Evolutionary conservation across 495 filamentous ascomycete genomes (phyloP).

Genomic region (Trichoderma asperelloides): DNA sequence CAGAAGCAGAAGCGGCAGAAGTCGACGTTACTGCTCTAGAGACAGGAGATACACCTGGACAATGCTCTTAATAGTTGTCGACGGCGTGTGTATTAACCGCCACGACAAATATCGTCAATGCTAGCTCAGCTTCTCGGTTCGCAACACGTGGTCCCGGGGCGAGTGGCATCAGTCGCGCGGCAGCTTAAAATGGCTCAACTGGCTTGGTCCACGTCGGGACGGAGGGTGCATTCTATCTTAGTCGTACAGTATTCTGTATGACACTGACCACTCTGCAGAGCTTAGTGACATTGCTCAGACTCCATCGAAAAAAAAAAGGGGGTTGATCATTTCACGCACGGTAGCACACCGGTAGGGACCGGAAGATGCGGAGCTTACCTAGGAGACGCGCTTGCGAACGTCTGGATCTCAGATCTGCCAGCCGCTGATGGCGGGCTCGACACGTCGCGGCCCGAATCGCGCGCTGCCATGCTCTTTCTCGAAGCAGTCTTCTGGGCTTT

Average conservation of each 20-base stretch:
- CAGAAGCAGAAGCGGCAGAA: background rate
- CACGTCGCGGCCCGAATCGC: constrained; percentile 1
- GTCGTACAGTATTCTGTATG: too few species aligned
- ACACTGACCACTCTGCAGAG: too few species aligned
- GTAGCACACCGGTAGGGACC: background rate
- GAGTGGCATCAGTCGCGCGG: background rate
- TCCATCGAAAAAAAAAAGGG: background rate
- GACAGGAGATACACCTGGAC: too few species aligned
- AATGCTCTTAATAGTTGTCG: too few species aligned
- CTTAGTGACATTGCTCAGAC: background rate
- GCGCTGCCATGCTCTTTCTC: background rate
- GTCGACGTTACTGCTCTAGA: background rate
- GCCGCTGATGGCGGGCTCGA: background rate
- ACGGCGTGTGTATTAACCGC: too few species aligned
- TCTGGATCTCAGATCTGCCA: constrained; percentile 1
- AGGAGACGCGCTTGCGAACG: background rate
- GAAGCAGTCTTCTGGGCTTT: background rate
- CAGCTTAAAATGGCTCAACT: background rate
- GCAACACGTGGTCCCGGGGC: background rate
- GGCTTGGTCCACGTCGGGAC: background rate
- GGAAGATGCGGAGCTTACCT: background rate
- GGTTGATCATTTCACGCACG: background rate
- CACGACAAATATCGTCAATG: too few species aligned
- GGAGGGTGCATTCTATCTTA: too few species aligned
- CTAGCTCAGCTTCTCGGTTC: background rate